A percentile compares a stretch with the other conserved stretches of the same genome.
Conservation (phyloP, 1,139 yeast species). For the Candida anutae region DNA sequence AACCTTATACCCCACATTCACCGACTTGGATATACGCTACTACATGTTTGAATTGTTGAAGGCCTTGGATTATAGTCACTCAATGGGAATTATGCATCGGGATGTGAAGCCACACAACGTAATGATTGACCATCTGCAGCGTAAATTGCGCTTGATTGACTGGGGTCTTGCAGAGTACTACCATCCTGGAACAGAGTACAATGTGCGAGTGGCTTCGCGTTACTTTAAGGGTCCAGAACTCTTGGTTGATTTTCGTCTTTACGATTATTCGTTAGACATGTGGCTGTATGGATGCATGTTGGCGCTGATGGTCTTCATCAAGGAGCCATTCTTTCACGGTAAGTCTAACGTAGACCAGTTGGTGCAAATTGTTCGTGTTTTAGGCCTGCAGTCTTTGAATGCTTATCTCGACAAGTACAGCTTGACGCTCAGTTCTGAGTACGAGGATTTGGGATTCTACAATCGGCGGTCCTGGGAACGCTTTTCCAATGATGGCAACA, state of each 20-base stretch:
- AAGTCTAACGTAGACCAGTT: constrained; percentile 93
- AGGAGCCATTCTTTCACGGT: constrained; percentile 97
- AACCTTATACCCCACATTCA: constrained; percentile 81
- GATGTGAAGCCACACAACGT: constrained; percentile 98
- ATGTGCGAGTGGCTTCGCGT: constrained; percentile 96
- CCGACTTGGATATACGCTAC: constrained; percentile 74
- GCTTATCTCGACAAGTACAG: constrained; percentile 70
- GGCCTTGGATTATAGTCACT: constrained; percentile 90
- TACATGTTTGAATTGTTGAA: constrained; percentile 83
- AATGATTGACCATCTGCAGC: constrained; percentile 86
- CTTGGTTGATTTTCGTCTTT: constrained; percentile 84
- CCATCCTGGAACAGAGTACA: constrained; percentile 90
- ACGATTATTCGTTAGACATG: constrained; percentile 89
- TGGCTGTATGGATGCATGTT: constrained; percentile 98
- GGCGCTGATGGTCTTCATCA: constrained; percentile 93
- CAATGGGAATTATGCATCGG: constrained; percentile 97
- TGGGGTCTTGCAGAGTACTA: constrained; percentile 99
- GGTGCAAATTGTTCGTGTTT: constrained; percentile 86
- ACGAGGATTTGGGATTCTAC: constrained; percentile 74
- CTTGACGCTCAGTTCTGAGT: constrained; percentile 69
- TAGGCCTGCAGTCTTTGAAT: constrained; percentile 83
- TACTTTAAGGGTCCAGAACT: constrained; percentile 97
- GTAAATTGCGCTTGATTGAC: constrained; percentile 76
- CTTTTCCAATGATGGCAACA: constrained; percentile 70
- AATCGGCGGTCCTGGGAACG: constrained; percentile 85